Evolutionary conservation across 2,329 filamentous ascomycete genomes (phyloP), one percentile per base, ranked within the genome.

Genomic region (Didymella glomerata): DNA sequence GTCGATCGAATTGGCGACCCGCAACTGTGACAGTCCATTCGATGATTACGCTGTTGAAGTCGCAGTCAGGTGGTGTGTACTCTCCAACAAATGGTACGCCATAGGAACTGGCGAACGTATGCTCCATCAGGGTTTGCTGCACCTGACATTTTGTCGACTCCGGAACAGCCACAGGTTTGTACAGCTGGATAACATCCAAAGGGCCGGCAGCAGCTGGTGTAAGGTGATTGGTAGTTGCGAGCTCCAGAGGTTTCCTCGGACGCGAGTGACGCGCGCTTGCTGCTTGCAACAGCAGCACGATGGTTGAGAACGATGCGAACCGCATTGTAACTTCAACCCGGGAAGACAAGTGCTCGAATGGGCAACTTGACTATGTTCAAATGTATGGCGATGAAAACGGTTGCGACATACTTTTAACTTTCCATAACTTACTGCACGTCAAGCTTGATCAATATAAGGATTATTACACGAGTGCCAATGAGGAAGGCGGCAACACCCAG

Each of bases 71-170:
- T 22, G 41, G 41, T 7, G 41, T 27, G 24, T 44, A 44, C 5
- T 27, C 10, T n/a, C 41, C 41, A 44, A 41, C 27, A 32, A 30
- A 54, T 6, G 51, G 51, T 2, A 54, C 51, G 42, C 51, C 51
- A 9, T 54, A 54, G 32, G 51, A 54, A 24, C 51, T 48, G 24
- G 51, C 51, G 25, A 54, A 54, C 1, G 51, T 54, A 18, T 54
- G 32, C 14, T 48, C 32, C 51, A 54, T 54, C 2, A 54, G 25
- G 4, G 42, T 54, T 18, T 54, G 42, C 34, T 54, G 32, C 0
- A 54, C 34, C 4, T 48, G 24, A 18, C 51, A 54, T 40, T n/a
- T 18, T 25, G 32, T 54, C 34, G 42, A 54, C 42, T 54, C 24
- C 5, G 42, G 42, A 13, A 32, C 3, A 32, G 44, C 14, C 34